phyloP scores from a whole-genome alignment of 306 rosid genomes.

The Gastrolobium villosum region DNA sequence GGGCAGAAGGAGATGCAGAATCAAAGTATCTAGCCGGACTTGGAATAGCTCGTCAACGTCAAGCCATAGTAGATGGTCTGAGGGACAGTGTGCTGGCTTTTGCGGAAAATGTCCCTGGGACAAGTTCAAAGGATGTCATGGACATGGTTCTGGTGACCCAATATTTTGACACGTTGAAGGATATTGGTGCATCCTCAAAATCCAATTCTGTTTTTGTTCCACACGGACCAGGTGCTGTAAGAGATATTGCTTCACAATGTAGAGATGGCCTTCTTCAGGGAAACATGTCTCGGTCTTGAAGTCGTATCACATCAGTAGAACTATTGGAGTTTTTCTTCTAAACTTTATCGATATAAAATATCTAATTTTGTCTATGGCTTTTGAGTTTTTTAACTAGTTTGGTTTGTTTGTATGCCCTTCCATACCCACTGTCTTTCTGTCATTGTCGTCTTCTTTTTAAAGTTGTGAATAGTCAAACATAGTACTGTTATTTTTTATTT shows the following conservation, averaged over 20 bases:
- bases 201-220: slow-evolving; percentile 89
- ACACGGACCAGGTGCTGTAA: slow-evolving; percentile 97
- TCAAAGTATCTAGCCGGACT: slow-evolving; percentile 87
- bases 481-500: background rate
- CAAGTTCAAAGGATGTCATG: slow-evolving; percentile 92
- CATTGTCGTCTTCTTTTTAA: background rate
- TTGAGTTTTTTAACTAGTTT: slow-evolving; percentile 2
- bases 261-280: slow-evolving; percentile 94
- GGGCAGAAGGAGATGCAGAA: slow-evolving; percentile 95
- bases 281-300: slow-evolving; percentile 26
- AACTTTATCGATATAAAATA: background rate
- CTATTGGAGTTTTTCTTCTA: background rate
- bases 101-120: slow-evolving; percentile 88
- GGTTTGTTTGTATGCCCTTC: slow-evolving; percentile 17
- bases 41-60: slow-evolving; percentile 94
- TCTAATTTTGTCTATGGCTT: background rate
- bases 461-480: slow-evolving; percentile 16
- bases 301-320: background rate
- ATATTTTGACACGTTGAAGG: slow-evolving; percentile 96
- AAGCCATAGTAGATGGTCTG: slow-evolving; percentile 92
- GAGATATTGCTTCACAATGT: slow-evolving; percentile 79
- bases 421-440: background rate
- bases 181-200: slow-evolving; percentile 89
- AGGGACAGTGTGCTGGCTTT: slow-evolving; percentile 94
- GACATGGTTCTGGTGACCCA: slow-evolving; percentile 98